These are phyloP conservation scores for Tolypocladium tundrense DNA, from an alignment of 2,329 filamentous ascomycete genomes.

Conservation along the genomic window DNA sequence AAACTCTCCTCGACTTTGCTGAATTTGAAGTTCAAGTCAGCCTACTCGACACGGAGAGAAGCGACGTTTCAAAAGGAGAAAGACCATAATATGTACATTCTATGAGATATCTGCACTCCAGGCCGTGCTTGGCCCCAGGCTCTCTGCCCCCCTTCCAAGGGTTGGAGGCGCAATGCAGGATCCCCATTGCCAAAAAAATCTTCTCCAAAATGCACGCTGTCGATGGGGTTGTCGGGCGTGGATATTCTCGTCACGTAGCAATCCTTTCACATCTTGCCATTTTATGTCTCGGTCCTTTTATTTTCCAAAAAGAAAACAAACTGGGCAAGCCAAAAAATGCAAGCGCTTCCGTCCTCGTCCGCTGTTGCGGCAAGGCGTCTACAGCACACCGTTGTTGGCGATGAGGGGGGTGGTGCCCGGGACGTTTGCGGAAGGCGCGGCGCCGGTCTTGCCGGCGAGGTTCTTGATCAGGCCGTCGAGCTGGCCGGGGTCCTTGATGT, in stretches of 20 bases:
- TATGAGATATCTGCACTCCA: neutral
- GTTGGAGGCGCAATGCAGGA: neutral
- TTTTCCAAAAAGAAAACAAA: neutral
- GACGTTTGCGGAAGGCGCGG: conserved; percentile 29
- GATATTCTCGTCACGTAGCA: neutral
- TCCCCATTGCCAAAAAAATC: neutral
- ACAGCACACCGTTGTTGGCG: conserved; percentile 42
- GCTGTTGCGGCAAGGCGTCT: neutral
- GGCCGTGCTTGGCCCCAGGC: neutral
- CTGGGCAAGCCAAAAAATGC: neutral
- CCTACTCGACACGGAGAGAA: neutral
- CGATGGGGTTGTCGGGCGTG: neutral
- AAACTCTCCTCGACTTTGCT: no score
- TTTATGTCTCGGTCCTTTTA: neutral
- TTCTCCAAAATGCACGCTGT: neutral
- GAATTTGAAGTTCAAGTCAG: neutral
- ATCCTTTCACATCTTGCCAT: neutral
- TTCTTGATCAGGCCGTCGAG: conserved; percentile 39
- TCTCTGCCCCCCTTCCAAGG: neutral
- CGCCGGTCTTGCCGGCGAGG: conserved; percentile 37
- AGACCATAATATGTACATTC: neutral
- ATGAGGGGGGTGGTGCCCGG: conserved; percentile 39
- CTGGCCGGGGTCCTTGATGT: conserved; percentile 25
- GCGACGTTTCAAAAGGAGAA: neutral
- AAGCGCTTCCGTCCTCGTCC: neutral